phyloP scores from a whole-genome alignment of 257 asterid genomes.

The Eucommia ulmoides region DNA sequence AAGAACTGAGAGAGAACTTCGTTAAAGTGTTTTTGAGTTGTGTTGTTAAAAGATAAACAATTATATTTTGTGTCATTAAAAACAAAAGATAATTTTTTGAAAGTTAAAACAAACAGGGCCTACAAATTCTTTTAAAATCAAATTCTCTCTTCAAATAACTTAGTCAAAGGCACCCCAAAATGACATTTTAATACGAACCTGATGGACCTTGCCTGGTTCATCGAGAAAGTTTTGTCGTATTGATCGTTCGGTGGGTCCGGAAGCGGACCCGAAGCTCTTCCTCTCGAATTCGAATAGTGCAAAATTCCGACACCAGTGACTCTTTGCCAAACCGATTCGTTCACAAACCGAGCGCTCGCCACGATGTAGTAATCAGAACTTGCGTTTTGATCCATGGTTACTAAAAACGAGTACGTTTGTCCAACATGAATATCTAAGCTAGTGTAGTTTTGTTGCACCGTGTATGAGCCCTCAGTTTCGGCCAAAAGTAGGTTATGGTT shows the following conservation, averaged over 20 bases:
- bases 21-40: no score
- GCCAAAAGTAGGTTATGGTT: slow-evolving; percentile 81
- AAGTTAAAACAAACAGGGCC: no score
- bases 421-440: slow-evolving; percentile 49
- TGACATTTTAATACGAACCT: no score
- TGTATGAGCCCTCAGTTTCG: slow-evolving; percentile 87
- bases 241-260: slow-evolving; percentile 81
- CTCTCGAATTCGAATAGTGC: slow-evolving; percentile 83
- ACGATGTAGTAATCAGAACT: slow-evolving; percentile 93
- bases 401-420: background rate
- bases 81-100: no score
- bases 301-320: slow-evolving; percentile 91
- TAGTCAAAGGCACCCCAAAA: no score
- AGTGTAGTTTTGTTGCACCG: slow-evolving; percentile 83
- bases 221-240: slow-evolving; percentile 73
- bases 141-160: no score
- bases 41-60: no score
- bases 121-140: no score
- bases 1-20: no score
- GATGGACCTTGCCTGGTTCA: slow-evolving; percentile 97
- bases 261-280: slow-evolving; percentile 88
- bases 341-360: slow-evolving; percentile 93
- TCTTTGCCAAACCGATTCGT: slow-evolving; percentile 70
- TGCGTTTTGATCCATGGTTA: background rate
- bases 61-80: no score